These are phyloP conservation scores for Quillaja saponaria DNA, from an alignment of 306 rosid genomes.

Conservation along the genomic window DNA sequence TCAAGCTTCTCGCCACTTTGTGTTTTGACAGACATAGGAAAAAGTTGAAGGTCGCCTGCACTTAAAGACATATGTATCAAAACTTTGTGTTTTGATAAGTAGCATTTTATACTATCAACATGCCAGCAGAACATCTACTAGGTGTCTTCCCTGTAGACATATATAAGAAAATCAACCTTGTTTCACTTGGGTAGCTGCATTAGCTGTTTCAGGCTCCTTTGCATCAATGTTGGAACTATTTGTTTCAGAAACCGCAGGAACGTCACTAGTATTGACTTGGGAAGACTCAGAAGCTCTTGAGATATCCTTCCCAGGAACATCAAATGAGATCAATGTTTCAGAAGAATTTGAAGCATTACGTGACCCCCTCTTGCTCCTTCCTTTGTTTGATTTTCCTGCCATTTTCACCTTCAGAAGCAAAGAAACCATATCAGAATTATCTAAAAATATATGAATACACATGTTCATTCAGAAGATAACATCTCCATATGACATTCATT, in stretches of 20 bases:
- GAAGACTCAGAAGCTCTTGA: conserved; percentile 29
- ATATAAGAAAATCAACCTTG: conserved; percentile 60
- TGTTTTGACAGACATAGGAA: conserved; percentile 80
- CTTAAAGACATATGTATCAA: background rate
- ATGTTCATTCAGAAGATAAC: background rate
- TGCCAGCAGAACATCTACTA: conserved; percentile 1
- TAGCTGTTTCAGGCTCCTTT: conserved; percentile 29
- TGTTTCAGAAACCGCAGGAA: conserved; percentile 39
- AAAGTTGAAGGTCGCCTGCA: conserved; percentile 95
- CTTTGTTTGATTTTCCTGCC: conserved; percentile 91
- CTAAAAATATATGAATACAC: background rate
- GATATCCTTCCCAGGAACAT: conserved; percentile 40
- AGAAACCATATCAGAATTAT: conserved; percentile 20
- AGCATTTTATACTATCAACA: background rate
- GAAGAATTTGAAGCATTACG: conserved; percentile 36
- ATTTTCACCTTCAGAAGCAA: conserved; percentile 43
- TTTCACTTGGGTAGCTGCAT: conserved; percentile 50
- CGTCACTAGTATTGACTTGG: conserved; percentile 45
- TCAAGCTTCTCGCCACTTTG: conserved; percentile 95
- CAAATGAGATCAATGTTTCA: conserved; percentile 39
- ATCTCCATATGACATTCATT: background rate
- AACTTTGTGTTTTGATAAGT: too few species aligned
- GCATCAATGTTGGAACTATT: conserved; percentile 24
- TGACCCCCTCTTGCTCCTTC: conserved; percentile 59
- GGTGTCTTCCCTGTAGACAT: conserved; percentile 11